A percentile compares a stretch with the other conserved stretches of the same genome.
Conservation (phyloP, 2,329 filamentous ascomycete species). For the Sporothrix luriei region DNA sequence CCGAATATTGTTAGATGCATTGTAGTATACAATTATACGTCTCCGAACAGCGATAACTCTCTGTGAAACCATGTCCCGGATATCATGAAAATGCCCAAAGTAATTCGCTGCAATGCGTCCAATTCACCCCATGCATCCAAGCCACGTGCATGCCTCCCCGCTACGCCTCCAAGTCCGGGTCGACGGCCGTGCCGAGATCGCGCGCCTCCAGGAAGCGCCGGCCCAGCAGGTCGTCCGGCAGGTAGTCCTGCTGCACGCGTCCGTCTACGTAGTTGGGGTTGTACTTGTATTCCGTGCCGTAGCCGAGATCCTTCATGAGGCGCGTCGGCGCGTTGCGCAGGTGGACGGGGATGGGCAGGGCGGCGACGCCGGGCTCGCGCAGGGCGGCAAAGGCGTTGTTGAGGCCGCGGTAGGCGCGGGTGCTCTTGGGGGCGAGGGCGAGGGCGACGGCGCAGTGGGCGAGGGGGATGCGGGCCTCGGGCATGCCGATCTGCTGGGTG, state of each 20-base stretch:
- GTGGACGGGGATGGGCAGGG: slow-evolving; percentile 81
- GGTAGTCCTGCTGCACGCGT: slow-evolving; percentile 80
- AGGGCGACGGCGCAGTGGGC: slow-evolving; percentile 85
- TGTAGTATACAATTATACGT: too few species aligned
- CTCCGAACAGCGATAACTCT: too few species aligned
- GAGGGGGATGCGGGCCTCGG: slow-evolving; percentile 89
- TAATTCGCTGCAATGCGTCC: too few species aligned
- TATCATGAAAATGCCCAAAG: too few species aligned
- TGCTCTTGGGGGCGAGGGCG: slow-evolving; percentile 80
- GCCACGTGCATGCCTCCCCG: too few species aligned
- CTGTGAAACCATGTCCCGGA: too few species aligned
- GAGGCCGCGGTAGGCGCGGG: slow-evolving; percentile 78
- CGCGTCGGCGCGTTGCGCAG: slow-evolving; percentile 88
- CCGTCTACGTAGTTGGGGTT: slow-evolving; percentile 88
- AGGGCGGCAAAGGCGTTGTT: slow-evolving; percentile 79
- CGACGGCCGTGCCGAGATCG: slow-evolving; percentile 77
- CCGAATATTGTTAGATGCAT: too few species aligned
- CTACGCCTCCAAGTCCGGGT: slow-evolving; percentile 60
- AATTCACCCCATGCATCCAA: too few species aligned
- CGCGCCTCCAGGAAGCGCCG: slow-evolving; percentile 75
- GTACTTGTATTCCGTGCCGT: slow-evolving; percentile 92
- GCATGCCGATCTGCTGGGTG: slow-evolving; percentile 90
- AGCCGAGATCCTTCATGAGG: slow-evolving; percentile 90
- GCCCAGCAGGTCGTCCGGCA: slow-evolving; percentile 75
- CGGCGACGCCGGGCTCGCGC: slow-evolving; percentile 79